A percentile compares a stretch with the other conserved stretches of the same genome.
Evolutionary conservation across 208 protist genomes (phyloP).

Genomic region (Trypanosoma brucei): DNA sequence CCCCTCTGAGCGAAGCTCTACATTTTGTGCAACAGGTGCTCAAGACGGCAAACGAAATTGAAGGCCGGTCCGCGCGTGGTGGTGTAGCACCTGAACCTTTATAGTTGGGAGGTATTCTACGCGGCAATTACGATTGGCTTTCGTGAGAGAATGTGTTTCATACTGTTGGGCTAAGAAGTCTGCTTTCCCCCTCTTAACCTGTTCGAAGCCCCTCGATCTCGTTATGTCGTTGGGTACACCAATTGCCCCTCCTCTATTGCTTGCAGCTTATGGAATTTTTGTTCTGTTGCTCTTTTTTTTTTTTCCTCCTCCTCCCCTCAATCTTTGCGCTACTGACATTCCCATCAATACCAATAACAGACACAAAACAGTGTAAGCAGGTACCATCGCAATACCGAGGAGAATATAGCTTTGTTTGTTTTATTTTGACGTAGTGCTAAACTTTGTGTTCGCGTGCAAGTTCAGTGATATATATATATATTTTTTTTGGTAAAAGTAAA

Average conservation of each 20-base stretch:
- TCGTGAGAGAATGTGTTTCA: background rate
- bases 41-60: slow-evolving; percentile 78
- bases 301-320: background rate
- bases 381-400: background rate
- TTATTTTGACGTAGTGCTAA: background rate
- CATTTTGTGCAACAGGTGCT: slow-evolving; percentile 76
- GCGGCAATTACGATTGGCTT: background rate
- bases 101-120: slow-evolving; percentile 19
- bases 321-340: background rate
- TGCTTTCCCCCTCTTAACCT: too few species aligned
- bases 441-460: background rate
- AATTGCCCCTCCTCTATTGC: too few species aligned
- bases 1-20: slow-evolving; percentile 72
- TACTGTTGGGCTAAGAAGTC: background rate
- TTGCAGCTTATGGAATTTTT: too few species aligned
- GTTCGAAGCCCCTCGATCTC: too few species aligned
- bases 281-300: background rate
- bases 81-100: slow-evolving; percentile 67
- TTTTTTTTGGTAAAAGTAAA: slow-evolving; percentile 6
- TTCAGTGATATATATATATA: slow-evolving; percentile 1
- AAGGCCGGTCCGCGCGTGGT: slow-evolving; percentile 57
- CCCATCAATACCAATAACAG: too few species aligned
- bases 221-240: too few species aligned
- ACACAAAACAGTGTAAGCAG: too few species aligned
- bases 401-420: slow-evolving; percentile 1